Base-by-base conservation (phyloP, 441 rosid genomes). In the Breynia disticha region DNA sequence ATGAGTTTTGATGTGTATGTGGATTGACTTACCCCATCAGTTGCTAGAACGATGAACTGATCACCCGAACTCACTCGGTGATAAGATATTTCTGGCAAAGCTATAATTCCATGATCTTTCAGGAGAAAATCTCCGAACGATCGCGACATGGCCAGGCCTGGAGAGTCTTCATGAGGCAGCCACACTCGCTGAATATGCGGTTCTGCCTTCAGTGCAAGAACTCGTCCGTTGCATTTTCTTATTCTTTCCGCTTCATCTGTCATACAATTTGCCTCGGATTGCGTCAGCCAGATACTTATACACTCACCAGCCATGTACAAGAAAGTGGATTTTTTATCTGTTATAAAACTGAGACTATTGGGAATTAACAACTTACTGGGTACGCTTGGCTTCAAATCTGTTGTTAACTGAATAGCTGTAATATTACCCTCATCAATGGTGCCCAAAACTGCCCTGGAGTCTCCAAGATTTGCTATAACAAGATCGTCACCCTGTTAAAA, bases 101-200 rank as follows among this genome's bases (percentile, higher is more conserved):
- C 85, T 32, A 81, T 86, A 10, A 86, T 60, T 46, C 97, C 95
- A 9, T 82, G 78, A 54, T 73, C 61, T 66, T 90, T 82, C 11
- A 86, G 87, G 12, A 79, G 47, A 48, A 78, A 86, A 57, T 86
- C 91, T 2, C 97, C 95, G 0, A 90, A 82, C 56, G 95, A 87
- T 20, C 97, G 70, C 13, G 97, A 79, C 94, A 90, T 87, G 51
- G 97, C 97, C 12, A 86, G 56, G 15, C 95, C 97, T 1, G 95
- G 97, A 9, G 58, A 28, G 72, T 90, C 81, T 61, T 78, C 86
- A 52, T 65, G 37, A 0, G 95, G 97, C 24, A 82, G 72, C 97
- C 97, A 90, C 35, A 90, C 94, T 55, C 94, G 71, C 13, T 76
- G 76, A 52, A 86, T 72, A 54, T 87, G 89, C 18, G 87, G 87